Percentiles rank a stretch among this genome's conserved stretches.
Evolutionary conservation across 208 protist genomes (phyloP).

Genomic region (Spongospora subterranea): DNA sequence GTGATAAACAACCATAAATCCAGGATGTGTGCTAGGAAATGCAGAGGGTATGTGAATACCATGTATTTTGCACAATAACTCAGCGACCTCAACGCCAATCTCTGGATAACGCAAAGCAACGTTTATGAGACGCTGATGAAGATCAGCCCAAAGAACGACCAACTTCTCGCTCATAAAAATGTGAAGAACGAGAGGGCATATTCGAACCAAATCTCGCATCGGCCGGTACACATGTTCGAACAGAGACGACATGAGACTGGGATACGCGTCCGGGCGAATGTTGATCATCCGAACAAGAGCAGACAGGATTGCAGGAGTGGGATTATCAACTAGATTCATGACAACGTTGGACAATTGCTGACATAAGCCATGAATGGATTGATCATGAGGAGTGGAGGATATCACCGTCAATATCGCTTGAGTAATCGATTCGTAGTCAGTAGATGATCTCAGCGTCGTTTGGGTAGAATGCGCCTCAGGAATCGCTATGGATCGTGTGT

Average conservation of each 20-base stretch:
- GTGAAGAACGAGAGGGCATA: not conserved
- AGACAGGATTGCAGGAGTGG: not conserved
- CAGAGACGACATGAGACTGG: not conserved
- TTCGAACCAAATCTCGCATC: slow-evolving; percentile 17
- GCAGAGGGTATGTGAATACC: not conserved
- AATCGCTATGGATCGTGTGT: too few species aligned
- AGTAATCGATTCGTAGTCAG: too few species aligned
- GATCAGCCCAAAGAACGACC: not conserved
- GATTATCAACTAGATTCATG: not conserved
- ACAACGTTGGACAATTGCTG: too few species aligned
- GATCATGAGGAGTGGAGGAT: too few species aligned
- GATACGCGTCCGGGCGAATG: not conserved
- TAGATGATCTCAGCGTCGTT: too few species aligned
- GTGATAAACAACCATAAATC: not conserved
- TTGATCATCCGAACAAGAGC: not conserved
- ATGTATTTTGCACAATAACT: not conserved
- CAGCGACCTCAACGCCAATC: not conserved
- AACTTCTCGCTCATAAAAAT: slow-evolving; percentile 16
- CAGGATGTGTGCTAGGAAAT: not conserved
- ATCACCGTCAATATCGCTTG: too few species aligned
- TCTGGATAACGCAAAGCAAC: not conserved
- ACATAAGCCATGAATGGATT: too few species aligned
- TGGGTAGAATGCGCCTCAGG: too few species aligned
- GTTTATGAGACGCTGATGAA: not conserved
- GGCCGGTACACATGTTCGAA: not conserved